A percentile compares a stretch with the other conserved stretches of the same genome.
phyloP scores from a whole-genome alignment of 2,329 filamentous ascomycete species.

The Arthrinium puccinioides region DNA sequence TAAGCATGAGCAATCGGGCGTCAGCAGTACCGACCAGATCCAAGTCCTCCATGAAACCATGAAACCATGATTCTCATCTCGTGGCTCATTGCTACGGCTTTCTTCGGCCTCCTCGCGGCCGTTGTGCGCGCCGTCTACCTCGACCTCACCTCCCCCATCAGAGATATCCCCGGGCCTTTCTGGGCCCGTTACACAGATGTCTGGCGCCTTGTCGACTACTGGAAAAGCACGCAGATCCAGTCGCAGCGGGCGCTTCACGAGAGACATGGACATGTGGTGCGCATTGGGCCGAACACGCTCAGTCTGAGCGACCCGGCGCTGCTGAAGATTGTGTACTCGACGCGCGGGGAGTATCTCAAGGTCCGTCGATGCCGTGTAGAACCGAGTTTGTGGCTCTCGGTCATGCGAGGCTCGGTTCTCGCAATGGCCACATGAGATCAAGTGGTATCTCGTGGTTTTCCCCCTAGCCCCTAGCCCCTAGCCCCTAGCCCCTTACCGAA shows the following conservation, averaged over 20 bases:
- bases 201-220: neutral
- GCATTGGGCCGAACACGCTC: slow-evolving; percentile 30
- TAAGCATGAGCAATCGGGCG: too few relatives aligned
- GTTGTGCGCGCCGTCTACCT: neutral
- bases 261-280: slow-evolving; percentile 31
- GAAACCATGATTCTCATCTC: too few relatives aligned
- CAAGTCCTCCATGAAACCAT: too few relatives aligned
- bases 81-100: too few relatives aligned
- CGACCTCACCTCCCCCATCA: neutral
- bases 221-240: neutral
- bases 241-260: slow-evolving; percentile 19
- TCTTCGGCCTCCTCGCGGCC: too few relatives aligned
- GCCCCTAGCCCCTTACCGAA: neutral
- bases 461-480: neutral
- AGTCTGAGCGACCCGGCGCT: slow-evolving; percentile 29
- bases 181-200: neutral
- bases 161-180: neutral
- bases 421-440: neutral
- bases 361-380: too few relatives aligned
- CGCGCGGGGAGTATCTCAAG: slow-evolving; percentile 25
- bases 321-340: slow-evolving; percentile 27
- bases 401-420: too few relatives aligned
- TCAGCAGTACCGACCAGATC: too few relatives aligned
- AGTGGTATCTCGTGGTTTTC: neutral
- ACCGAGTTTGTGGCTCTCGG: too few relatives aligned